These are phyloP conservation scores for Magnaporthales sp. DNA, from an alignment of 2,329 filamentous ascomycete genomes.

Conservation along the genomic window DNA sequence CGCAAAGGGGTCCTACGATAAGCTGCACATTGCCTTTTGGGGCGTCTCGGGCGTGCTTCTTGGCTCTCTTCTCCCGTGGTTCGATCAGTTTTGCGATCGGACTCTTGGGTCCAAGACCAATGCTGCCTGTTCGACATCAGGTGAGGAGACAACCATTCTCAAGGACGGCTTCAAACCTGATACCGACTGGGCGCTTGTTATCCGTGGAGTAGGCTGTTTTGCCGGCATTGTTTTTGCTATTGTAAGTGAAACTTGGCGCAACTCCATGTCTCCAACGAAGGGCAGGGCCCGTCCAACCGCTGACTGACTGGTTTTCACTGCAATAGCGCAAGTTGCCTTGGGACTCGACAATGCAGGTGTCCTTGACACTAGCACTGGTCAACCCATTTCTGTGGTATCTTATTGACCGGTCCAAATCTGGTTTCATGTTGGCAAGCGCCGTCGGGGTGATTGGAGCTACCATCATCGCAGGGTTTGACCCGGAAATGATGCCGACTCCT, in stretches of 20 bases:
- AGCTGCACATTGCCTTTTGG: conserved; percentile 73
- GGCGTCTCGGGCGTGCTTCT: conserved; percentile 68
- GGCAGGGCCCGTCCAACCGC: background rate
- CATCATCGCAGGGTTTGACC: conserved; percentile 65
- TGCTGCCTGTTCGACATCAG: background rate
- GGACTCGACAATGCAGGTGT: conserved; percentile 91
- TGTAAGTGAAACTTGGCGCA: conserved; percentile 51
- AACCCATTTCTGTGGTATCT: conserved; percentile 96
- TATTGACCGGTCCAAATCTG: conserved; percentile 80
- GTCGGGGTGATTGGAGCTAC: conserved; percentile 69
- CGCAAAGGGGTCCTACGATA: conserved; percentile 34
- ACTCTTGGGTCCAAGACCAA: conserved; percentile 25
- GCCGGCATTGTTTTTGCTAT: conserved; percentile 60
- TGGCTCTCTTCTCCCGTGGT: conserved; percentile 73
- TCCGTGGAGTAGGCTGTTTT: conserved; percentile 52
- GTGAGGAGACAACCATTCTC: conserved; percentile 9
- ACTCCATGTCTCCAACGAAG: too few relatives aligned
- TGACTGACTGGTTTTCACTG: background rate
- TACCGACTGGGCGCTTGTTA: conserved; percentile 64
- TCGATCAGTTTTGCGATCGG: conserved; percentile 68
- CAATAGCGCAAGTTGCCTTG: conserved; percentile 76
- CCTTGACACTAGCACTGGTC: conserved; percentile 76
- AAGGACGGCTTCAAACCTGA: conserved; percentile 29
- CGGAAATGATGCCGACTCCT: conserved; percentile 67
- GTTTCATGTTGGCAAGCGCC: conserved; percentile 68